Conservation (phyloP, 805 yeast species). For the Candida verbasci region DNA sequence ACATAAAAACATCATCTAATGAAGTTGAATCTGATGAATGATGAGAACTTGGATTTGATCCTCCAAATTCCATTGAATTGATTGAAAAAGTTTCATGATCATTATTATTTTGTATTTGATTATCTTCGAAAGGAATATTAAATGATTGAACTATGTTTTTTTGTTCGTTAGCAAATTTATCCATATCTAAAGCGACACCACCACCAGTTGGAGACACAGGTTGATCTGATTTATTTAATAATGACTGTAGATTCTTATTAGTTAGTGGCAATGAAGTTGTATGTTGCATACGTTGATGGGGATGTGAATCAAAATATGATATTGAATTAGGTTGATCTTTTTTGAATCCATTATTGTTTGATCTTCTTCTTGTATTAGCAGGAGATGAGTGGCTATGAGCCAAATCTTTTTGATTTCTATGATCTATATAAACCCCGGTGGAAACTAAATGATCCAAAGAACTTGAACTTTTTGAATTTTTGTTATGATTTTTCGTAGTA, state of each 20-base stretch:
- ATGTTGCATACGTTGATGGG: conserved; percentile 5
- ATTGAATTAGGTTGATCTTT: neutral
- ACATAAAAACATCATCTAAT: conserved; percentile 88
- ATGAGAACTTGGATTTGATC: conserved; percentile 62
- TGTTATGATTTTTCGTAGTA: neutral
- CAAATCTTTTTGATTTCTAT: conserved; percentile 22
- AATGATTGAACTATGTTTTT: conserved; percentile 9
- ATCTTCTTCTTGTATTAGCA: conserved; percentile 25
- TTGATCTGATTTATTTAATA: conserved; percentile 9
- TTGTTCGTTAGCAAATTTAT: conserved; percentile 31
- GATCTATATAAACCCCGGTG: conserved; percentile 23
- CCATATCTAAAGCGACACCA: conserved; percentile 37
- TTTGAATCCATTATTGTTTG: conserved; percentile 1
- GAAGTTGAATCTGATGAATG: conserved; percentile 66
- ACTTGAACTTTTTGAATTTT: conserved; percentile 1
- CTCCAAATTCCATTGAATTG: conserved; percentile 38
- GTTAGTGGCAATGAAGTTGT: conserved; percentile 27
- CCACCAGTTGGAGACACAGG: conserved; percentile 10
- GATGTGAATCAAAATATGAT: neutral
- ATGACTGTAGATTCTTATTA: conserved; percentile 30
- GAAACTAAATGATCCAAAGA: conserved; percentile 6
- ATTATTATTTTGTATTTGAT: neutral
- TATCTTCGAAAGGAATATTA: conserved; percentile 2
- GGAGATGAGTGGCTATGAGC: conserved; percentile 25
- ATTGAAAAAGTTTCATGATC: conserved; percentile 13